Conservation (phyloP, 192 early-diverging fungal genomes). For the Umbelopsis vinacea region DNA sequence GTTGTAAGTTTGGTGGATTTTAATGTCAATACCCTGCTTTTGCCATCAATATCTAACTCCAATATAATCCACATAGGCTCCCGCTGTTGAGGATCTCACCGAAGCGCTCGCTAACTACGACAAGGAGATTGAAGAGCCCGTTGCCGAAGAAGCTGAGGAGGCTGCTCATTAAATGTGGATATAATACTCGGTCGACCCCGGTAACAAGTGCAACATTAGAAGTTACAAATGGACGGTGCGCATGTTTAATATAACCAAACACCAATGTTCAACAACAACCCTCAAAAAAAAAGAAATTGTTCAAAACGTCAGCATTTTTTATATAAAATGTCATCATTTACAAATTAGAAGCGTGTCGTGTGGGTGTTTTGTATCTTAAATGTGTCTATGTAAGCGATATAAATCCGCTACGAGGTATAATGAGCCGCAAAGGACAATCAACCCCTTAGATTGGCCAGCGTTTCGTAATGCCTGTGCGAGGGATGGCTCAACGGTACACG, state of each 20-base stretch:
- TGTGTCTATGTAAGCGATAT: slow-evolving; percentile 42
- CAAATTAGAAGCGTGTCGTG: neutral
- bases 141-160: slow-evolving; percentile 21
- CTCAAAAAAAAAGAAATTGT: slow-evolving; percentile 13
- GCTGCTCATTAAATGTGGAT: slow-evolving; percentile 23
- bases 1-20: neutral
- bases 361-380: neutral
- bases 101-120: slow-evolving; percentile 12
- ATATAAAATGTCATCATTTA: slow-evolving; percentile 22
- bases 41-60: neutral
- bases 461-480: slow-evolving; percentile 38
- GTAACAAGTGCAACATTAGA: slow-evolving; percentile 23
- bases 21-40: neutral
- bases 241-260: slow-evolving; percentile 21
- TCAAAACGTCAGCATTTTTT: slow-evolving; percentile 16
- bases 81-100: neutral
- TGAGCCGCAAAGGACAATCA: slow-evolving; percentile 83
- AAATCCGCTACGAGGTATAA: slow-evolving; percentile 87
- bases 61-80: neutral
- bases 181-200: slow-evolving; percentile 21
- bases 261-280: slow-evolving; percentile 16
- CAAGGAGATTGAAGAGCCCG: slow-evolving; percentile 13
- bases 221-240: slow-evolving; percentile 21
- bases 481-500: slow-evolving; percentile 44
- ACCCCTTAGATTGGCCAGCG: slow-evolving; percentile 32